phyloP scores from a whole-genome alignment of 225 moss, liverwort and hornwort species.

The Antitrichia curtipendula region DNA sequence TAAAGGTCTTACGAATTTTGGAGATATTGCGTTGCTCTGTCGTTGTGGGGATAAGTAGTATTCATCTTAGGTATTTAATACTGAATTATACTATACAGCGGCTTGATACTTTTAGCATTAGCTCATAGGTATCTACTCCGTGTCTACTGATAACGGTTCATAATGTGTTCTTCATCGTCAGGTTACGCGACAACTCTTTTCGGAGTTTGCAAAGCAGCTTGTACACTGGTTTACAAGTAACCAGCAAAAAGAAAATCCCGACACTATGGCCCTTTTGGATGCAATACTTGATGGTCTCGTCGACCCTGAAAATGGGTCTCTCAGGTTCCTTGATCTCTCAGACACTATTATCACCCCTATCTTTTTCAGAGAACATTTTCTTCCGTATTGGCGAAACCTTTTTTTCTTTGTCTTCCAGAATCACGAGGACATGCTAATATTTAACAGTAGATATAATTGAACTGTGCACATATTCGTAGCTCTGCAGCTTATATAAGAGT shows the following conservation, averaged over 20 bases:
- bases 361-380: not conserved
- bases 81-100: not conserved
- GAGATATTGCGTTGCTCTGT: not conserved
- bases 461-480: not conserved
- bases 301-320: constrained; percentile 76
- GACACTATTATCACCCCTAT: not conserved
- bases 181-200: constrained; percentile 87
- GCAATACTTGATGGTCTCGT: constrained; percentile 90
- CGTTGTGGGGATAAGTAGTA: not conserved
- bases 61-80: not conserved
- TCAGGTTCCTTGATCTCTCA: constrained; percentile 38
- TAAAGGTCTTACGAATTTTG: not conserved
- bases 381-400: not conserved
- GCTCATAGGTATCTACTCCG: not conserved
- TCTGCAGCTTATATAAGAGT: not conserved
- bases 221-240: constrained; percentile 95
- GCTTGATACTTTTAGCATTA: not conserved
- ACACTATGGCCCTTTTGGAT: constrained; percentile 87
- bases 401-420: not conserved
- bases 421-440: not conserved
- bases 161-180: not conserved
- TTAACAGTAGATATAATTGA: not conserved
- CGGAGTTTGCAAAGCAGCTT: constrained; percentile 77
- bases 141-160: not conserved
- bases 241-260: constrained; percentile 81